A percentile compares a stretch with the other conserved stretches of the same genome.
Conservation (phyloP, 306 rosid species). For the Casuarina cunninghamiana region DNA sequence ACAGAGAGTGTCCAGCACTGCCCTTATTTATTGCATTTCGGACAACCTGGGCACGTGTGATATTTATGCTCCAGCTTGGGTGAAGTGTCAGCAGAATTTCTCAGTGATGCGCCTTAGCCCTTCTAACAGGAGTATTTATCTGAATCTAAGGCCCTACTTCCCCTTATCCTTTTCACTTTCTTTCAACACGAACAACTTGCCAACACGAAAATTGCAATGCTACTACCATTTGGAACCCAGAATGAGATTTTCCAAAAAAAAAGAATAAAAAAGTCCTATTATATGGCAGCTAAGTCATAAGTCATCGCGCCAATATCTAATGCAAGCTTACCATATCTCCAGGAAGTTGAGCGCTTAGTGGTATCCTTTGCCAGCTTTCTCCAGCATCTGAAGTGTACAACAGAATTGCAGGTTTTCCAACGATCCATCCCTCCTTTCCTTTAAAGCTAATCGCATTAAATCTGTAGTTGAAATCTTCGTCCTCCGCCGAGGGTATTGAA, state of each 20-base stretch:
- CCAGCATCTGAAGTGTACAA: conserved; percentile 88
- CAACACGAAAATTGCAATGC: background rate
- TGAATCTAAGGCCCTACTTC: background rate
- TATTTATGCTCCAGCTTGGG: background rate
- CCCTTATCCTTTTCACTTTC: too few species aligned
- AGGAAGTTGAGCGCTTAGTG: conserved; percentile 86
- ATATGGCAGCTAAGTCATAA: background rate
- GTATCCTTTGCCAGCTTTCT: conserved; percentile 87
- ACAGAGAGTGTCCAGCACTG: background rate
- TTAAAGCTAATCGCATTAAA: conserved; percentile 88
- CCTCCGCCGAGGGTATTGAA: conserved; percentile 93
- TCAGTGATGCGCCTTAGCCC: background rate
- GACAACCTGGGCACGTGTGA: background rate
- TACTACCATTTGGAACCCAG: background rate
- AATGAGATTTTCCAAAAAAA: background rate
- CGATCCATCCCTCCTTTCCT: conserved; percentile 97
- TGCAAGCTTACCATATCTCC: conserved; percentile 75
- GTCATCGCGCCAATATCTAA: background rate
- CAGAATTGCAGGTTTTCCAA: conserved; percentile 88
- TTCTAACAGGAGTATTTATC: background rate
- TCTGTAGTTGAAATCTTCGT: conserved; percentile 92
- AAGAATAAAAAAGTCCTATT: background rate
- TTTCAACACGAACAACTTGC: background rate
- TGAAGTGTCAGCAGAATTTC: background rate
- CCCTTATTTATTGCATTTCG: background rate